These are phyloP conservation scores for Kurtzmaniella quercitrusa DNA, from an alignment of 1,139 yeast genomes.

Conservation along the genomic window DNA sequence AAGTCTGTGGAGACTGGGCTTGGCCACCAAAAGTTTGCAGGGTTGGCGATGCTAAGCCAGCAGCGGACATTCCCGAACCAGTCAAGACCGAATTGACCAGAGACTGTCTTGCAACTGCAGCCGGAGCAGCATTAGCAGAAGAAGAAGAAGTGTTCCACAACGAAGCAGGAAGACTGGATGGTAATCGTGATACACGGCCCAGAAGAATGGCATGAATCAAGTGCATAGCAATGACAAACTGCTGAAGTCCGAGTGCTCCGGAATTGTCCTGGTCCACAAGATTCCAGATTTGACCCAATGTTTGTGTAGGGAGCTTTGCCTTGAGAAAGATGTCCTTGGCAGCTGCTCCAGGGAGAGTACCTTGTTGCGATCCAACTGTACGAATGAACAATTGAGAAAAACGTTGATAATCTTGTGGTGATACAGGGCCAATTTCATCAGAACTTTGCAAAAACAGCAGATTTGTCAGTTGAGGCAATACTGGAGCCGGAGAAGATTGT, in stretches of 20 bases:
- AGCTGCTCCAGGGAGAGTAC: slow-evolving; percentile 59
- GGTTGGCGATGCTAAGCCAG: background rate
- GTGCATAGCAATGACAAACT: slow-evolving; percentile 93
- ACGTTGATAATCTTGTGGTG: slow-evolving; percentile 62
- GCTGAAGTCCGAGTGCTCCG: slow-evolving; percentile 69
- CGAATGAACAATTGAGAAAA: slow-evolving; percentile 73
- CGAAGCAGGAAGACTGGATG: slow-evolving; percentile 62
- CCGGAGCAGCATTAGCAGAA: background rate
- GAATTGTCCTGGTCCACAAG: slow-evolving; percentile 72
- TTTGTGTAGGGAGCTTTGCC: slow-evolving; percentile 73
- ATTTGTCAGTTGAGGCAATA: slow-evolving; percentile 35
- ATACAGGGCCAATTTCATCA: slow-evolving; percentile 55
- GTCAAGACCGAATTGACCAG: background rate
- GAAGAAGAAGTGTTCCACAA: slow-evolving; percentile 55
- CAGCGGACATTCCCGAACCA: too few relatives aligned
- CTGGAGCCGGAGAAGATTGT: slow-evolving; percentile 10
- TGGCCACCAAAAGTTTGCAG: background rate
- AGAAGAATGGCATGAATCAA: slow-evolving; percentile 77
- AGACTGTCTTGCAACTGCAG: background rate
- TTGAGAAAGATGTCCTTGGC: slow-evolving; percentile 86
- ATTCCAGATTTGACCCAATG: slow-evolving; percentile 85
- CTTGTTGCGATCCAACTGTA: slow-evolving; percentile 54
- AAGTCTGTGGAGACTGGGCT: background rate
- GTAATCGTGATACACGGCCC: slow-evolving; percentile 64
- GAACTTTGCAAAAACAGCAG: slow-evolving; percentile 48